Evolutionary conservation across 768 basidiomycete species (phyloP), one percentile per base, ranked within the genome.

Genomic region (Rossbeevera mucosa): DNA sequence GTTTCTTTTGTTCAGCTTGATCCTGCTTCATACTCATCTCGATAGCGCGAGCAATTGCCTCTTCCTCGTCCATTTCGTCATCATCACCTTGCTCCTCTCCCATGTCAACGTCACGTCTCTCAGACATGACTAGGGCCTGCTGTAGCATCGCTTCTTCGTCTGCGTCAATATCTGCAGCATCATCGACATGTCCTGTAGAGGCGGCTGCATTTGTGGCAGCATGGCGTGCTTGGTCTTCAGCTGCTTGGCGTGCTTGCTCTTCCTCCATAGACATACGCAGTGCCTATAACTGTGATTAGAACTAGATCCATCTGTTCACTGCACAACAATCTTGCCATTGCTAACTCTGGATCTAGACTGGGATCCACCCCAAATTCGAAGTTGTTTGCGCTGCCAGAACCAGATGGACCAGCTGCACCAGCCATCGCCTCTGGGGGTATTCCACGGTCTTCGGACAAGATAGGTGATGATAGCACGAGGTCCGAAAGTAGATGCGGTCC

Each of bases 261-360:
- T 96, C 94, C 73, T 95, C 91, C 80, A 98, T 84, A 1, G 94
- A 97, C 90, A 98, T 91, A 30, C 94, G 88, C 38, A 99, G 80
- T 9, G 94, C 95, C 94, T 96, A 59, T 7, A 36, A 40, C 16
- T 20, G 38, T 25, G 5, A 49, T 54, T 25, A 58, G 43, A 4
- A 20, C 40, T 33, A 28, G 38, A 20, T 40, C 20, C n/a, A 52
- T 28, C 7, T 12, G 44, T 5, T 38, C 28, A 18, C 28, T 38
- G 18, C 50, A 30, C 14, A 8, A 36, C 6, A 47, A 21, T 69
- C 79, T 54, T 51, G 92, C 94, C 92, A 97, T 93, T 2, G 96
- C 95, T 44, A 99, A 77, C 68, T 98, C 95, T 0, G 95, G 95
- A 65, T 98, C 95, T 54, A 97, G 77, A 66, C 83, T 91, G 4